phyloP scores from a whole-genome alignment of 2,329 filamentous ascomycete genomes.

The Monosporascus ibericus region DNA sequence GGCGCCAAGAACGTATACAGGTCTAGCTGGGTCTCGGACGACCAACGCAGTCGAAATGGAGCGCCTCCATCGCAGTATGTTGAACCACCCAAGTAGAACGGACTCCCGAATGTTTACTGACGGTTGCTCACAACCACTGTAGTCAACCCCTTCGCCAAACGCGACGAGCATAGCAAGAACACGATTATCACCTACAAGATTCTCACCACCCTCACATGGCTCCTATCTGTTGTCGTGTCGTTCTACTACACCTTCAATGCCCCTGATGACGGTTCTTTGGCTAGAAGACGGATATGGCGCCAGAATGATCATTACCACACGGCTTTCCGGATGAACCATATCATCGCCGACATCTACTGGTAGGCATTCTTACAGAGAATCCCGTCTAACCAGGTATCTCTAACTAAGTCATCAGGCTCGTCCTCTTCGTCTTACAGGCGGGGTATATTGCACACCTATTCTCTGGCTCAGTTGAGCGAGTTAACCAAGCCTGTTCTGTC shows the following conservation, averaged over 20 bases:
- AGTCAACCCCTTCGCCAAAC: conserved; percentile 74
- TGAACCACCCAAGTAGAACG: background rate
- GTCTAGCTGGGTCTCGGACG: background rate
- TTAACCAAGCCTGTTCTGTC: conserved; percentile 67
- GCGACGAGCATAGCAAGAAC: conserved; percentile 56
- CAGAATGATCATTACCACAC: conserved; percentile 63
- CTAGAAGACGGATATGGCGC: conserved; percentile 64
- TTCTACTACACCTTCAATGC: conserved; percentile 67
- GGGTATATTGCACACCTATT: conserved; percentile 75
- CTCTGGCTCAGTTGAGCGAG: conserved; percentile 54
- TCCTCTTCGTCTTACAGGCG: conserved; percentile 69
- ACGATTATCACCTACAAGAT: conserved; percentile 69
- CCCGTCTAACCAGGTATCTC: background rate
- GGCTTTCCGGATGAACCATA: conserved; percentile 67
- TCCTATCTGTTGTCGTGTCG: conserved; percentile 63
- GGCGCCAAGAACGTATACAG: too few relatives aligned
- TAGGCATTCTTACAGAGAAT: conserved; percentile 24
- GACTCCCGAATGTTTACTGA: background rate
- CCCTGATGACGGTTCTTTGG: conserved; percentile 55
- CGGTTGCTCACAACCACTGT: background rate
- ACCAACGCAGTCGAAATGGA: conserved; percentile 18
- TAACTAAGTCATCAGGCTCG: conserved; percentile 44
- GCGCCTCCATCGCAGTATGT: conserved; percentile 23
- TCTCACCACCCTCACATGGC: conserved; percentile 67
- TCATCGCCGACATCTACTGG: conserved; percentile 70